Evolutionary conservation across 352 stramenopile species (phyloP), one percentile per base, ranked within the genome.

Genomic region (Achlya hypogyna): DNA sequence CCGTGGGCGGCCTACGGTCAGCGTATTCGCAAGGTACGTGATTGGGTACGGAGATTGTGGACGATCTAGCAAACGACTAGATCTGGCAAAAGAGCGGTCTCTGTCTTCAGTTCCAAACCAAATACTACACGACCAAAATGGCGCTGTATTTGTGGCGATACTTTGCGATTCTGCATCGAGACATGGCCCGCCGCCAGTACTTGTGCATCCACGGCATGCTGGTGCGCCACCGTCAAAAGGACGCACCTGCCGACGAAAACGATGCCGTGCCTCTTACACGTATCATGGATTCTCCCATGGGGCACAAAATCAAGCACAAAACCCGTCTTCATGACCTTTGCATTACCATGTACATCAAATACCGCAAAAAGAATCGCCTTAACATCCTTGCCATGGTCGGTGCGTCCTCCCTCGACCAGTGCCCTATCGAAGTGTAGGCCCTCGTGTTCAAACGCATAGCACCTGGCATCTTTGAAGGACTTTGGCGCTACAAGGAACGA

Each of bases 231-330:
- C 54, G 45, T 27, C 14, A 75, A 78, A 51, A 23, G 51, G 9
- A 65, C 60, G 8, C 67, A 59, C 2, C 43, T 63, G n/a, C 31
- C 65, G 25, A 60, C 69, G 43, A 47, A n/a, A 62, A 56, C 22
- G 54, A 71, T 16, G 49, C 49, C 16, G 63, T 70, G 3, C 51
- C 72, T 20, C 64, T 88, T 8, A 77, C 76, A 9, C 68, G 80
- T 10, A 87, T 88, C 25, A 88, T 86, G 78, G 75, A 87, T 63
- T 87, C 78, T 1, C 69, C 77, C 3, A 52, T 88, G 27, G 78
- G 77, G 0, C 65, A 76, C 51, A 76, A 74, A 42, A 79, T 87
- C 35, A 86, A 86, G 58, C 71, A 75, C 28, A 86, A 87, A 75
- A 86, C 75, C 43, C 77, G 72, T 1, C 60, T 85, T 56, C 85